Conservation (phyloP, 352 stramenopile genomes). For the Globisporangium lucens region DNA sequence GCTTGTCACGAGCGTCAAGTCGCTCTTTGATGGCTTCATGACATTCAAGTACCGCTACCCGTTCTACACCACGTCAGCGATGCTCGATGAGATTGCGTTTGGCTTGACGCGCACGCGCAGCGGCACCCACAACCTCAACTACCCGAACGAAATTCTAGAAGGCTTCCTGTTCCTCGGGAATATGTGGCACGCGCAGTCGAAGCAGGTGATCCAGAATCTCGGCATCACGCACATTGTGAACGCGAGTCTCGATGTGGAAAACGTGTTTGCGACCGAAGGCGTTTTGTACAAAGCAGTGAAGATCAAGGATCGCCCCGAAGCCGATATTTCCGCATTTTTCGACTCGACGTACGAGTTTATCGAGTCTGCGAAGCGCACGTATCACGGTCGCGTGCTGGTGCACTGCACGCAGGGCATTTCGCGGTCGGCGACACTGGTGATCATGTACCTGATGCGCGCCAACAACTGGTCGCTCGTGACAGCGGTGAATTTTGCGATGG, state of each 20-base stretch:
- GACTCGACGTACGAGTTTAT: slow-evolving; percentile 73
- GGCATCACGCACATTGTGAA: slow-evolving; percentile 87
- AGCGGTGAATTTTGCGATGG: slow-evolving; percentile 75
- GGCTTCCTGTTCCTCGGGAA: slow-evolving; percentile 86
- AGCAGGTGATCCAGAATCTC: slow-evolving; percentile 69
- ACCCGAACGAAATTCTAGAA: slow-evolving; percentile 87
- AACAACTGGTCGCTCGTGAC: slow-evolving; percentile 84
- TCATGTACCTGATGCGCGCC: slow-evolving; percentile 85
- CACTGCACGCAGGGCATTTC: slow-evolving; percentile 87
- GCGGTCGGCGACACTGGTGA: slow-evolving; percentile 75
- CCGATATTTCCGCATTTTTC: slow-evolving; percentile 72
- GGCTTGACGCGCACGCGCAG: slow-evolving; percentile 71
- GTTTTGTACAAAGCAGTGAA: slow-evolving; percentile 75
- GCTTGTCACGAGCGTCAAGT: slow-evolving; percentile 72
- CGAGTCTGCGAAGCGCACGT: slow-evolving; percentile 68
- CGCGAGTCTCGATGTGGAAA: slow-evolving; percentile 71
- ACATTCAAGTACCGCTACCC: slow-evolving; percentile 85
- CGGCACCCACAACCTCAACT: slow-evolving; percentile 84
- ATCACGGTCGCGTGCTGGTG: slow-evolving; percentile 76
- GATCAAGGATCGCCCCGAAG: slow-evolving; percentile 75
- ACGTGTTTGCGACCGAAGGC: slow-evolving; percentile 66
- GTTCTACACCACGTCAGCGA: slow-evolving; percentile 76
- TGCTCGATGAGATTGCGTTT: slow-evolving; percentile 57
- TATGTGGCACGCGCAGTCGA: slow-evolving; percentile 86
- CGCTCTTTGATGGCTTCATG: slow-evolving; percentile 74